These are phyloP conservation scores for Penicillium crustosum DNA, from an alignment of 2,329 filamentous ascomycete genomes.

Conservation along the genomic window DNA sequence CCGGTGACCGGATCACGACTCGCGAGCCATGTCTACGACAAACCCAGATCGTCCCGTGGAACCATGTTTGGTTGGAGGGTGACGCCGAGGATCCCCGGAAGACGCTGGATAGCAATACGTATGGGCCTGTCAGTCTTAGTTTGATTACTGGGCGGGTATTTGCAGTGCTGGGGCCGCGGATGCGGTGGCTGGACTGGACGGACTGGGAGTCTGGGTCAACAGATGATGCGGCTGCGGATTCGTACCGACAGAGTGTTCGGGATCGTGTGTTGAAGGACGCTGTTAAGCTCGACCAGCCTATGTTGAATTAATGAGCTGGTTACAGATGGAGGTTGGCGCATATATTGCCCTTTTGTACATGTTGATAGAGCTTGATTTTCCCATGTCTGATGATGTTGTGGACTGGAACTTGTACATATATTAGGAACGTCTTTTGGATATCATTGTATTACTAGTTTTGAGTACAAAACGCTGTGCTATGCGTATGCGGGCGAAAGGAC, in stretches of 20 bases:
- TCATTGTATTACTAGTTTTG: constrained; percentile 22
- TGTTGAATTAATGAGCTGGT: constrained; percentile 17
- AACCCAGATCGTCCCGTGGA: constrained; percentile 65
- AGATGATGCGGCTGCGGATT: constrained; percentile 24
- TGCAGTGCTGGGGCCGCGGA: constrained; percentile 66
- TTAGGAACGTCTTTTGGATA: constrained; percentile 4
- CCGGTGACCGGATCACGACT: constrained; percentile 73
- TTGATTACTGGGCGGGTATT: constrained; percentile 74
- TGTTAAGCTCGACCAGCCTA: constrained; percentile 36
- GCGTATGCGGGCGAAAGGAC: background rate
- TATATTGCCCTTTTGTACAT: background rate
- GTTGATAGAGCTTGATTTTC: constrained; percentile 8
- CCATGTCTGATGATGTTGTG: background rate
- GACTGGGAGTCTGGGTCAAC: constrained; percentile 31
- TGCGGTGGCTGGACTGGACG: constrained; percentile 38
- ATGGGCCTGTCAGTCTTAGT: constrained; percentile 76
- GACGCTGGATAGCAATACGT: constrained; percentile 82
- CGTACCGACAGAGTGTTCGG: constrained; percentile 37
- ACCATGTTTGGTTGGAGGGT: constrained; percentile 94
- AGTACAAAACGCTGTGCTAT: background rate
- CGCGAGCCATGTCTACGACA: constrained; percentile 58
- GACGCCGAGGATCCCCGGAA: constrained; percentile 68
- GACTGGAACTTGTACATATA: constrained; percentile 14
- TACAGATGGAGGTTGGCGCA: background rate
- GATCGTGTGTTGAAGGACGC: constrained; percentile 40